phyloP scores from a whole-genome alignment of 768 basidiomycete genomes.

The Thelephora aurantiotincta region DNA sequence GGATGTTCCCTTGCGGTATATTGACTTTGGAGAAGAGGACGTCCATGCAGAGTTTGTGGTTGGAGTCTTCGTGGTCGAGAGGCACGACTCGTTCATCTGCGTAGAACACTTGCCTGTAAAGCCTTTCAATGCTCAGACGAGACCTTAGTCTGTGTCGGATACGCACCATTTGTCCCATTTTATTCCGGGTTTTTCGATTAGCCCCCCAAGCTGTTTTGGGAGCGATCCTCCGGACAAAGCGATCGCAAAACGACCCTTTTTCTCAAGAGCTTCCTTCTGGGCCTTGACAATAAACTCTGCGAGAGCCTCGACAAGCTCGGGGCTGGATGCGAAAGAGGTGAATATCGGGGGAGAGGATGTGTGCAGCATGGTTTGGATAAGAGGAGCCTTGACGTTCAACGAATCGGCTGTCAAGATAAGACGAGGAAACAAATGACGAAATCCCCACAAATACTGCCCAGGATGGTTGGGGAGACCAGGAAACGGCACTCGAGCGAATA shows the following conservation, averaged over 20 bases:
- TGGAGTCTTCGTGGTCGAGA: slow-evolving; percentile 86
- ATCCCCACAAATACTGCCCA: no score
- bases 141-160: neutral
- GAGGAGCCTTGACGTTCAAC: neutral
- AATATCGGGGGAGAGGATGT: slow-evolving; percentile 57
- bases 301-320: slow-evolving; percentile 48
- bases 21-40: slow-evolving; percentile 66
- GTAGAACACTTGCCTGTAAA: slow-evolving; percentile 87
- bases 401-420: no score
- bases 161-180: slow-evolving; percentile 92
- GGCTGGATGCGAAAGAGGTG: slow-evolving; percentile 46
- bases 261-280: slow-evolving; percentile 80
- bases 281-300: slow-evolving; percentile 75
- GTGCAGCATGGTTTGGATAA: slow-evolving; percentile 3
- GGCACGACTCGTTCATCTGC: slow-evolving; percentile 94
- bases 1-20: slow-evolving; percentile 65
- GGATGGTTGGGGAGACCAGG: no score
- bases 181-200: slow-evolving; percentile 47
- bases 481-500: no score
- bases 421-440: no score
- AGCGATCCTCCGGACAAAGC: slow-evolving; percentile 92
- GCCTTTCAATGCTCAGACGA: neutral
- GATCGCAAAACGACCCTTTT: slow-evolving; percentile 81
- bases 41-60: slow-evolving; percentile 63
- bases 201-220: slow-evolving; percentile 64